Evolutionary conservation across 2,329 filamentous ascomycete genomes (phyloP), one percentile per base, ranked within the genome.

Genomic region (Sclerotinia sclerotiorum): DNA sequence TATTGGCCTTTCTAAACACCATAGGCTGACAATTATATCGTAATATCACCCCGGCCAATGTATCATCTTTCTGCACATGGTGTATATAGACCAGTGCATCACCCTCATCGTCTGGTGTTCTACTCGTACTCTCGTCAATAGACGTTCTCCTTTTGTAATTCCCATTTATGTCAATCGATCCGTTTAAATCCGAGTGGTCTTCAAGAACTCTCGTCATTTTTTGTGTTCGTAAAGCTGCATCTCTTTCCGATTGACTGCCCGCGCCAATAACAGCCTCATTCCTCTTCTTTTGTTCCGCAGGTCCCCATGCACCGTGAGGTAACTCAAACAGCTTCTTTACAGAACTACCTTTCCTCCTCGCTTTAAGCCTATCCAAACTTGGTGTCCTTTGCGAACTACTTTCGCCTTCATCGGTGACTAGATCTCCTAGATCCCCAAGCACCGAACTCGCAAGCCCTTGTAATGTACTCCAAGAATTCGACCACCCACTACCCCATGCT

Each of bases 61-160:
- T 98, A 80, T 99, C 95, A 56, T 86, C 86, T 19, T 89, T 86
- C 74, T 89, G 86, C 24, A 98, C 92, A 74, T 90, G 88, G 79
- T 99, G 95, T 64, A 98, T 84, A 78, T 98, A 99, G 24, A 94
- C 94, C 71, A 98, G 81, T 29, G 92, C 91, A 73, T 96, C 90
- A 73, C 88, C 85, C 46, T 90, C 87, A 46, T 87, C 84, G 63
- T 88, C 85, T 64, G 80, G 81, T 13, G 61, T 69, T 32, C 65
- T 57, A 32, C 69, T 71, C 29, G 73, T 64, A 29, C 72, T 55
- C 48, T 75, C 72, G 2, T 78, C 74, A 17, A 71, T 68, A 42
- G 77, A 78, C 11, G 73, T 76, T 54, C 77, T 74, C 52, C 73
- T 68, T 62, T 74, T 73, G 51, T 74, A 74, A 61, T 73, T 73